Evolutionary conservation across 345 rosid species (phyloP).

Genomic region (Arabis hirsuta): DNA sequence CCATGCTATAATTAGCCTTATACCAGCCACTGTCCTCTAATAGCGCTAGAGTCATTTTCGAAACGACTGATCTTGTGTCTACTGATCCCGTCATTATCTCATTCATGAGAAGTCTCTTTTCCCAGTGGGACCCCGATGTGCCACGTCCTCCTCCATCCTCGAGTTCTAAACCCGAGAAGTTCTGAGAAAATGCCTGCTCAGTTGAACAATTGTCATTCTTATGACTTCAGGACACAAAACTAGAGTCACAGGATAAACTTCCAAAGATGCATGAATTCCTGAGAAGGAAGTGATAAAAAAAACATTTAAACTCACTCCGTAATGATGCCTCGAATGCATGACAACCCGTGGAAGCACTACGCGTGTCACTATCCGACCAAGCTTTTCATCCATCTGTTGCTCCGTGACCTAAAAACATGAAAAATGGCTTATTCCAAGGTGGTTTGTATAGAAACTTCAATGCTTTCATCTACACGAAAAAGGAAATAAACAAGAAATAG

Average conservation of each 20-base stretch:
- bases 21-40: constrained; percentile 99
- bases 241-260: neutral
- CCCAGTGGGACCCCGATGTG: constrained; percentile 99
- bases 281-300: neutral
- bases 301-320: constrained; percentile 63
- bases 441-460: neutral
- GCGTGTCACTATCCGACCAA: constrained; percentile 90
- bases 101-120: constrained; percentile 96
- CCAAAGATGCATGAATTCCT: constrained; percentile 5
- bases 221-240: constrained; percentile 20
- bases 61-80: constrained; percentile 96
- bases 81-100: constrained; percentile 99
- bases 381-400: constrained; percentile 88
- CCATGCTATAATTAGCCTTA: constrained; percentile 97
- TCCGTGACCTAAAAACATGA: constrained; percentile 66
- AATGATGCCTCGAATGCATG: constrained; percentile 96
- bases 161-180: constrained; percentile 95
- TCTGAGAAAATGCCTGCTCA: constrained; percentile 87
- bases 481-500: constrained; percentile 6
- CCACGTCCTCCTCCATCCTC: constrained; percentile 99
- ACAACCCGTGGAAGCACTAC: constrained; percentile 97
- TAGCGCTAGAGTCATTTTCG: constrained; percentile 95
- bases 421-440: constrained; percentile 8
- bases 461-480: constrained; percentile 9
- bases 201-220: constrained; percentile 18